These are phyloP conservation scores for Leptoxyphium fumago DNA, from an alignment of 2,329 filamentous ascomycete species.

Conservation along the genomic window DNA sequence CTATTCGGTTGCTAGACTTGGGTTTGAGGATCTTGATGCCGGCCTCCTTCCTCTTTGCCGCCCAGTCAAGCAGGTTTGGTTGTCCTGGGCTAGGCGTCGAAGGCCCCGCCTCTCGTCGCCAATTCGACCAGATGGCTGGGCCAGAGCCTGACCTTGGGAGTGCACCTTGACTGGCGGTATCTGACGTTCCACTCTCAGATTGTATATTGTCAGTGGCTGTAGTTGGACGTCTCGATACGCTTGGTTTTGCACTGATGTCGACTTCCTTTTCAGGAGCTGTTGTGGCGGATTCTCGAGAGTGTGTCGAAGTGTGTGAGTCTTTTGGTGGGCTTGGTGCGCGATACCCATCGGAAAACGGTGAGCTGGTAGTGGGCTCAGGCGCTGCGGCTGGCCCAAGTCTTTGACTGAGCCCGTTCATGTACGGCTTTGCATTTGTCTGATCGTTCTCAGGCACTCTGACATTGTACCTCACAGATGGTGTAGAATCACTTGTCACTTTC, in stretches of 20 bases:
- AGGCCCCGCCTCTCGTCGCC: constrained; percentile 28
- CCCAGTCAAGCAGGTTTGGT: constrained; percentile 33
- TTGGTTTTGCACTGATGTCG: neutral
- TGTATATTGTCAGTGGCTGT: neutral
- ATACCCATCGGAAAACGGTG: constrained; percentile 15
- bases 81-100: constrained; percentile 6
- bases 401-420: constrained; percentile 19
- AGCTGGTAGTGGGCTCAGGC: constrained; percentile 14
- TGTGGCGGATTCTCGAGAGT: neutral
- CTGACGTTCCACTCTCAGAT: neutral
- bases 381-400: constrained; percentile 11
- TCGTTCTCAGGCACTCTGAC: neutral
- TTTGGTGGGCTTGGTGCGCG: constrained; percentile 15
- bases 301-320: neutral
- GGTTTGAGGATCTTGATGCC: constrained; percentile 88
- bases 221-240: neutral
- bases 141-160: constrained; percentile 7
- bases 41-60: constrained; percentile 50
- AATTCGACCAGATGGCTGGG: constrained; percentile 34
- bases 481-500: constrained; percentile 37
- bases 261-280: neutral
- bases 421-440: constrained; percentile 9
- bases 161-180: constrained; percentile 9
- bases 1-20: constrained; percentile 44
- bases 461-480: neutral